Conservation (phyloP, 495 filamentous ascomycete species). For the Tetracladium setigerum region DNA sequence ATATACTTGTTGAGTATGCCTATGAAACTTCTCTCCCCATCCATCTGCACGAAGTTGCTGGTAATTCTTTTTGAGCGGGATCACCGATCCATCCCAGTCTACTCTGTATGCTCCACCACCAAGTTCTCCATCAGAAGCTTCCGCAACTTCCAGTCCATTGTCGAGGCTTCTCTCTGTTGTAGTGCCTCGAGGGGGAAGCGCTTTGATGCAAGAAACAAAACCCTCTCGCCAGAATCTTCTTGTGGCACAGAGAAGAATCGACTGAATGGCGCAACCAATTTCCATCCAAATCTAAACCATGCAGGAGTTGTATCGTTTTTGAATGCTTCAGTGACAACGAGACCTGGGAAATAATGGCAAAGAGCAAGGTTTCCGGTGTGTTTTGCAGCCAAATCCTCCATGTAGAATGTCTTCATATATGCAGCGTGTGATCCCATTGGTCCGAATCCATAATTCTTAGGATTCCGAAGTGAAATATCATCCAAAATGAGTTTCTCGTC, state of each 20-base stretch:
- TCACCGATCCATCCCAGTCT: constrained; percentile 1
- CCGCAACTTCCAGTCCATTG: neutral
- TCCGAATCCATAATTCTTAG: constrained; percentile 19
- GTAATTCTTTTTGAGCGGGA: neutral
- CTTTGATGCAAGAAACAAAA: neutral
- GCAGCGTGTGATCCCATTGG: constrained; percentile 19
- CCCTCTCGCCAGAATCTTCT: constrained; percentile 10
- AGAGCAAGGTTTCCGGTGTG: constrained; percentile 14
- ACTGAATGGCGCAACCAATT: neutral
- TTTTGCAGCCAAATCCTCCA: constrained; percentile 21
- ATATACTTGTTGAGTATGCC: constrained; percentile 12
- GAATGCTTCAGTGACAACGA: constrained; percentile 21
- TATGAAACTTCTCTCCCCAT: neutral
- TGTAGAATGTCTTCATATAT: constrained; percentile 23
- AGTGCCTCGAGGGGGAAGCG: constrained; percentile 1
- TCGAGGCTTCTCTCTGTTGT: neutral
- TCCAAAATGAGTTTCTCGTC: constrained; percentile 2
- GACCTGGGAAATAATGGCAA: constrained; percentile 30
- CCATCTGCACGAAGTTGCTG: constrained; percentile 3
- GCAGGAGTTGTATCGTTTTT: neutral
- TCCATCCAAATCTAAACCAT: neutral
- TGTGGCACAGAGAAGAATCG: neutral
- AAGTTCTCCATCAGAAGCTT: constrained; percentile 1
- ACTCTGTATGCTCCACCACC: constrained; percentile 11
- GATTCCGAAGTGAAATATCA: constrained; percentile 13